A percentile compares a stretch with the other conserved stretches of the same genome.
Evolutionary conservation across 768 basidiomycete species (phyloP).

Genomic region (Suillus fuscotomentosus): DNA sequence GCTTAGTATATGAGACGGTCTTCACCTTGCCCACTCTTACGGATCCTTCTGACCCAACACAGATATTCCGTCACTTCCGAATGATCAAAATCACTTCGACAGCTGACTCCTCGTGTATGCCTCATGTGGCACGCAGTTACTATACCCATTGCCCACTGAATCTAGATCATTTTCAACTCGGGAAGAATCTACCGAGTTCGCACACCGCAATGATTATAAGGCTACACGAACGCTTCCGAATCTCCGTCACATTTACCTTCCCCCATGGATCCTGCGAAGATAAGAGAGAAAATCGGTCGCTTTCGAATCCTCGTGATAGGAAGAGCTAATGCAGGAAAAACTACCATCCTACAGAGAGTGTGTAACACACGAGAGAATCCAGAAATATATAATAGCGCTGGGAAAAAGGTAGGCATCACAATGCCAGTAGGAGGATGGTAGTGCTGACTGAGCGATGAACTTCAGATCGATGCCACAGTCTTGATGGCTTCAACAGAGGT

Average conservation of each 20-base stretch:
- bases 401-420: neutral
- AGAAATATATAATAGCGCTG: slow-evolving; percentile 4
- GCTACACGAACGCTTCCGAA: neutral
- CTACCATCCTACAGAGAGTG: neutral
- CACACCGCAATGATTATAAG: neutral
- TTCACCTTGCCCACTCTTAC: too few species aligned
- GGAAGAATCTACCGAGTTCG: neutral
- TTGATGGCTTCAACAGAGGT: slow-evolving; percentile 8
- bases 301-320: neutral
- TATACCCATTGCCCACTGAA: neutral
- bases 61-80: too few species aligned
- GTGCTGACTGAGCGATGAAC: neutral
- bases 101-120: too few species aligned
- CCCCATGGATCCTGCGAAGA: neutral
- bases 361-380: neutral
- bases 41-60: too few species aligned
- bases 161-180: neutral
- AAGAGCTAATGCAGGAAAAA: neutral
- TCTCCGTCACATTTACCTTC: neutral
- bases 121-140: too few species aligned
- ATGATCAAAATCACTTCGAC: too few species aligned
- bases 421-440: neutral
- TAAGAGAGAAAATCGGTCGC: slow-evolving; percentile 11
- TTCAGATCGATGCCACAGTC: slow-evolving; percentile 6
- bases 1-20: too few species aligned